Base-by-base conservation (phyloP, 78 protist species). In the Dictyostelium firmibasis region DNA sequence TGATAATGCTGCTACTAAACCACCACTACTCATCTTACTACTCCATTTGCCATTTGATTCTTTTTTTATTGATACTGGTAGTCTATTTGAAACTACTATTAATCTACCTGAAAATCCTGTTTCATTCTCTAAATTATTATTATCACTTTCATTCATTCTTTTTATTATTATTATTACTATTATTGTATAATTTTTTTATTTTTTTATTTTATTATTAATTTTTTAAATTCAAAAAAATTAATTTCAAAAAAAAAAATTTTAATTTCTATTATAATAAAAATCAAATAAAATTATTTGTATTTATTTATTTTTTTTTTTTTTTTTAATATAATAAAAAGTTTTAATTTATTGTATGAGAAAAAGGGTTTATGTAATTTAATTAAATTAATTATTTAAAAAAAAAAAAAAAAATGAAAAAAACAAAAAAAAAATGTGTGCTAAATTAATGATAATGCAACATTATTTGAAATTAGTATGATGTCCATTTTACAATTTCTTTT, bases 21-120 rank as follows among this genome's bases (percentile, higher is more conserved):
- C 96, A 38, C 96, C 96, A 16, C 87, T 77, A 74, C 96, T 93
- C 96, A 93, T 93, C 18, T 81, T 93, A 43, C 86, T 69, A 20
- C 86, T 93, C 96, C 96, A 67, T 29, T 25, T 35, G 4, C 93
- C 93, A 88, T 88, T 50, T 3, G 29, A 23, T 10, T 79, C 86
- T 20, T 88, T 88, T 69, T 87, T 87, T 27, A 88, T 36, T 23
- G 93, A 77, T 7, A 92, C 96, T 33, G 96, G 96, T 33, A 92
- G 70, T 84, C 96, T 85, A 84, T 92, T 92, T 5, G 92, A 84
- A 20, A 92, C 88, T 16, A 92, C 96, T 7, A 92, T 84, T 35
- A 92, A 79, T 82, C 96, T 92, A 44, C 91, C 91, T 31, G 67
- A 50, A 31, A 62, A 53, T 33, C 64, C 77, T 33, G 77, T 16